Percentiles rank a stretch among this genome's conserved stretches.
These are phyloP conservation scores for Mortierella polycephala DNA, from an alignment of 371 early-diverging fungal genomes.

Conservation along the genomic window DNA sequence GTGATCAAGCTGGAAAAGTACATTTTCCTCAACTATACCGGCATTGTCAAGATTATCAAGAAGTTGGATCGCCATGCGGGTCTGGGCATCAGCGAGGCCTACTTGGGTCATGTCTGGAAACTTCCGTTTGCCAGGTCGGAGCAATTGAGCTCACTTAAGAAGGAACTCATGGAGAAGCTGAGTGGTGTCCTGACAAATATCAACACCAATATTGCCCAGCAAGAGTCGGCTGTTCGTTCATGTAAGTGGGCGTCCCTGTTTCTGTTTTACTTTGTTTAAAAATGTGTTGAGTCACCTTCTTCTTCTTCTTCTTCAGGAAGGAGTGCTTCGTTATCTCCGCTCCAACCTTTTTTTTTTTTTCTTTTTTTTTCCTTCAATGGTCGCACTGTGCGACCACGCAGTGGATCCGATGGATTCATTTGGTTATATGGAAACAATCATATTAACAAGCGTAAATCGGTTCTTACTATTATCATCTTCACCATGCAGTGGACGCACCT, in stretches of 20 bases:
- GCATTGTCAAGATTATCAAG: constrained; percentile 73
- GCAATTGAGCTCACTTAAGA: constrained; percentile 69
- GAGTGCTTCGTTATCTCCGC: not conserved
- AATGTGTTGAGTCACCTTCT: constrained; percentile 22
- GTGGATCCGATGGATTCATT: too few species aligned
- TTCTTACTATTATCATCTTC: not conserved
- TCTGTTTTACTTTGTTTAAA: constrained; percentile 3
- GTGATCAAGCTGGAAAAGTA: constrained; percentile 67
- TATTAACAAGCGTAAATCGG: not conserved
- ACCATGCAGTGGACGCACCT: constrained; percentile 9
- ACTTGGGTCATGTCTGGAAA: constrained; percentile 74
- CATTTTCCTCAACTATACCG: constrained; percentile 73
- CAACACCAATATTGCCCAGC: constrained; percentile 49
- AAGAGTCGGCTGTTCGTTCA: constrained; percentile 27
- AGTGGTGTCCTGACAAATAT: constrained; percentile 31
- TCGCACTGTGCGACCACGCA: too few species aligned
- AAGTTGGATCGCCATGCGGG: constrained; percentile 79
- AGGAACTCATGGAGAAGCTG: constrained; percentile 66
- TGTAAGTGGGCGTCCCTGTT: constrained; percentile 19
- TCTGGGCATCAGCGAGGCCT: constrained; percentile 75
- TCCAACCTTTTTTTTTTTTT: not conserved
- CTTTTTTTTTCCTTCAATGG: not conserved
- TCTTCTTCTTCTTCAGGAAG: not conserved
- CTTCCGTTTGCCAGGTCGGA: constrained; percentile 72
- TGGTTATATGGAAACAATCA: too few species aligned